Evolutionary conservation across 2,329 filamentous ascomycete genomes (phyloP).

Genomic region (Ilyonectria mors-panacis): DNA sequence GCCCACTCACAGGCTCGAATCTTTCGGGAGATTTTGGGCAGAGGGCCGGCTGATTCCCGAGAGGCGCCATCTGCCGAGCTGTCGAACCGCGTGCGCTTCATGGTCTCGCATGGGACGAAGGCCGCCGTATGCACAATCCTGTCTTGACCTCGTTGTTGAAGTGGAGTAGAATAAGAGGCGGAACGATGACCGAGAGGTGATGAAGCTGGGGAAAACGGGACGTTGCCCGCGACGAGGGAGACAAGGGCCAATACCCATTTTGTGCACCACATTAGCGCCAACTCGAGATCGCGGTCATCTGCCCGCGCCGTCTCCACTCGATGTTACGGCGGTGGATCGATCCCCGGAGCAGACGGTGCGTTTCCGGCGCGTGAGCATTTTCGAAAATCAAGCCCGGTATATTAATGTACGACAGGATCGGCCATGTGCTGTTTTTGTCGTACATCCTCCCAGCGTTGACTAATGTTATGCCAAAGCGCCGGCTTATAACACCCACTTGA

Average conservation of each 20-base stretch:
- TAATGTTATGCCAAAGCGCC: no score
- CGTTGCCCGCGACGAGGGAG: neutral
- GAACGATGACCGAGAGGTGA: constrained; percentile 17
- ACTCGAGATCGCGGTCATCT: neutral
- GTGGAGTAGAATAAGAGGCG: constrained; percentile 8
- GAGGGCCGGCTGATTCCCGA: constrained; percentile 3
- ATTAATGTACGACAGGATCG: neutral
- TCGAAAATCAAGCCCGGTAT: neutral
- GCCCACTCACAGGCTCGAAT: constrained; percentile 52
- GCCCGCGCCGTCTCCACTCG: neutral
- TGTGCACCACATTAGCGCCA: neutral
- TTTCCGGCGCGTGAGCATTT: neutral
- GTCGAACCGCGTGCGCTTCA: constrained; percentile 25
- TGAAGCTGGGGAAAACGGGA: neutral
- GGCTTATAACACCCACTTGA: neutral
- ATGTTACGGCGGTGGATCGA: neutral
- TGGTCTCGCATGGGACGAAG: constrained; percentile 10
- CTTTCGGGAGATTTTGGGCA: constrained; percentile 52
- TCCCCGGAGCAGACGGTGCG: neutral
- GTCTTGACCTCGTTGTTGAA: neutral
- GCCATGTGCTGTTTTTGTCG: neutral
- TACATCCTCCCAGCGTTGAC: no score
- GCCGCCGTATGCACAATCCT: neutral
- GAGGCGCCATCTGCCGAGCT: neutral
- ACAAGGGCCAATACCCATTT: neutral